Percentiles rank a stretch among this genome's conserved stretches.
These are phyloP conservation scores for Scutellaria barbata DNA, from an alignment of 257 asterid species.

Conservation along the genomic window DNA sequence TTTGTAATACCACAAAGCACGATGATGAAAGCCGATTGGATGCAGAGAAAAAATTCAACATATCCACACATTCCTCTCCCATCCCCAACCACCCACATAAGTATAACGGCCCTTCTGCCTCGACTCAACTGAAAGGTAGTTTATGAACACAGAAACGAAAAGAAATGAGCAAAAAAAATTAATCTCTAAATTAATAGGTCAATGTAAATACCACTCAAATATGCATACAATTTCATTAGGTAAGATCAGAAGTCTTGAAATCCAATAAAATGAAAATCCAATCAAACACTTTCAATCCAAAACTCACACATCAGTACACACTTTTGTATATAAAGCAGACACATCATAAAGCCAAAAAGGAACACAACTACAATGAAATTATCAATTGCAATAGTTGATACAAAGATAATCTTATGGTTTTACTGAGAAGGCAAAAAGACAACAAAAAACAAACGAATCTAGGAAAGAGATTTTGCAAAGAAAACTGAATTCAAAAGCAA, in stretches of 20 bases:
- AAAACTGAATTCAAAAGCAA: slow-evolving; percentile 29
- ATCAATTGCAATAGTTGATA: too few relatives aligned
- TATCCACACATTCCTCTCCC: background rate
- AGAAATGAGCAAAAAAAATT: background rate
- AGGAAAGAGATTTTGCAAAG: background rate
- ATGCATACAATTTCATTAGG: background rate
- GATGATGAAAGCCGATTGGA: too few relatives aligned
- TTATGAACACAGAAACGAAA: background rate
- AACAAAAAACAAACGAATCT: slow-evolving; percentile 17
- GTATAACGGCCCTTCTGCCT: background rate
- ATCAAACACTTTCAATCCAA: slow-evolving; percentile 30
- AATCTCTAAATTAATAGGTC: slow-evolving; percentile 16
- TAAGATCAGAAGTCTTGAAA: background rate
- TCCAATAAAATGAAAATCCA: slow-evolving; percentile 8
- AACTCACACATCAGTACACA: slow-evolving; percentile 39
- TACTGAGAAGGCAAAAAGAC: background rate
- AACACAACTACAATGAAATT: background rate
- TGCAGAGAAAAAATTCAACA: background rate
- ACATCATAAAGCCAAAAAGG: slow-evolving; percentile 23
- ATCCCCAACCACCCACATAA: background rate
- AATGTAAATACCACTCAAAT: background rate
- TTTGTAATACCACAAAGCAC: too few relatives aligned
- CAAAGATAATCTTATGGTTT: background rate
- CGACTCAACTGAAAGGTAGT: background rate
- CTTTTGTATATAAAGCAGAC: slow-evolving; percentile 32